Evolutionary conservation across 331 rosid genomes (phyloP).

Genomic region (Malus hybrid): DNA sequence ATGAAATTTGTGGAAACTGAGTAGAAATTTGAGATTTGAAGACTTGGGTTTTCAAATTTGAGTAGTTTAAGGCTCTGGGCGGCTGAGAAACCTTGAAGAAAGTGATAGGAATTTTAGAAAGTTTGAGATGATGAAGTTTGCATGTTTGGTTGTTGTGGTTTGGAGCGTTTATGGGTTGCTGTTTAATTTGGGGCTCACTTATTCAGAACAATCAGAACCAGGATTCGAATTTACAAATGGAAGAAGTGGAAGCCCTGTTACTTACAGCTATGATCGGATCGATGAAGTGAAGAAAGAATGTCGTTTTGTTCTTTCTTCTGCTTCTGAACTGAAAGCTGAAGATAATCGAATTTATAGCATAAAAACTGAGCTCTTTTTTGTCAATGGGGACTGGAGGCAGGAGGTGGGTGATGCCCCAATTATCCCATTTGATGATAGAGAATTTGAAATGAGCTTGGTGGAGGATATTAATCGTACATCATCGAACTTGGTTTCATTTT

Average conservation of each 20-base stretch:
- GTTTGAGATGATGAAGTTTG: slow-evolving; percentile 44
- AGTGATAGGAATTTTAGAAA: background rate
- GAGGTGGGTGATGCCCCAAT: slow-evolving; percentile 54
- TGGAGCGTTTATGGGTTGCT: slow-evolving; percentile 39
- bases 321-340: slow-evolving; percentile 56
- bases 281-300: slow-evolving; percentile 68
- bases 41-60: slow-evolving; percentile 18
- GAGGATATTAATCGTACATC: slow-evolving; percentile 18
- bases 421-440: slow-evolving; percentile 53
- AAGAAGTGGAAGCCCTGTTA: slow-evolving; percentile 14
- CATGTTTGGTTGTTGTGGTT: slow-evolving; percentile 31
- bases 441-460: slow-evolving; percentile 1
- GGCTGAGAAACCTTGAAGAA: background rate
- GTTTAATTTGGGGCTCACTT: slow-evolving; percentile 25
- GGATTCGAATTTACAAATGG: slow-evolving; percentile 10
- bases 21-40: slow-evolving; percentile 1
- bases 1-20: background rate
- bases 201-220: slow-evolving; percentile 28
- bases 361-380: slow-evolving; percentile 51
- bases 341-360: slow-evolving; percentile 28
- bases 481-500: slow-evolving; percentile 53
- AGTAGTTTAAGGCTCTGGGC: background rate
- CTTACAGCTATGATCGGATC: slow-evolving; percentile 51
- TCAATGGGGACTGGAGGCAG: slow-evolving; percentile 82
- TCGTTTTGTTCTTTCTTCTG: slow-evolving; percentile 49